Evolutionary conservation across 192 early-diverging fungal genomes (phyloP).

Genomic region (Geranomyces michiganensis): DNA sequence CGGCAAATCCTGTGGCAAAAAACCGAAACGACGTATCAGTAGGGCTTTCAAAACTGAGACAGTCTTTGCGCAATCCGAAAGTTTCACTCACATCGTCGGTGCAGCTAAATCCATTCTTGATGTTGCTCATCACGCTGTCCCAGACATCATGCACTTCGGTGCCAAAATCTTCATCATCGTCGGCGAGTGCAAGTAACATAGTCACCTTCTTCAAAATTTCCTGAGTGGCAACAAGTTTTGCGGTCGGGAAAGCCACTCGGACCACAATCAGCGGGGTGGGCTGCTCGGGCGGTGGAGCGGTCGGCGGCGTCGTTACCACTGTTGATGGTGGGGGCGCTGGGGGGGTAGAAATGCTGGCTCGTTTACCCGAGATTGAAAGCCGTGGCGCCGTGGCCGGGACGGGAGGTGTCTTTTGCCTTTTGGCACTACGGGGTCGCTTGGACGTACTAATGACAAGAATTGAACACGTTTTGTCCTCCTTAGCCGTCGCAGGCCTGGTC

Average conservation of each 20-base stretch:
- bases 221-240: background rate
- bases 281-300: background rate
- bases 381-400: background rate
- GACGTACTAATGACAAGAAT: background rate
- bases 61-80: too few species aligned
- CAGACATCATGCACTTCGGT: conserved; percentile 16
- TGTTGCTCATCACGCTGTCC: conserved; percentile 8
- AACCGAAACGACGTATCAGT: background rate
- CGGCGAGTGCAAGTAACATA: background rate
- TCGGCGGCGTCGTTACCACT: background rate
- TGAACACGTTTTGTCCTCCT: too few species aligned
- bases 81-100: conserved; percentile 11
- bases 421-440: background rate
- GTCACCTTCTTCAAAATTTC: conserved; percentile 9
- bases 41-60: background rate
- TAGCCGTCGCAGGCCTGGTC: background rate
- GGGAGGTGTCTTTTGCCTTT: conserved; percentile 1
- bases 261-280: background rate
- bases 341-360: background rate
- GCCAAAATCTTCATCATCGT: conserved; percentile 12
- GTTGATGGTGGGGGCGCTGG: background rate
- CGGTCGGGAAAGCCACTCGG: background rate
- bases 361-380: background rate
- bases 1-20: background rate
- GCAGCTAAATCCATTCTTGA: conserved; percentile 13